These are phyloP conservation scores for Somion occarium DNA, from an alignment of 1,284 basidiomycete genomes.

Conservation along the genomic window DNA sequence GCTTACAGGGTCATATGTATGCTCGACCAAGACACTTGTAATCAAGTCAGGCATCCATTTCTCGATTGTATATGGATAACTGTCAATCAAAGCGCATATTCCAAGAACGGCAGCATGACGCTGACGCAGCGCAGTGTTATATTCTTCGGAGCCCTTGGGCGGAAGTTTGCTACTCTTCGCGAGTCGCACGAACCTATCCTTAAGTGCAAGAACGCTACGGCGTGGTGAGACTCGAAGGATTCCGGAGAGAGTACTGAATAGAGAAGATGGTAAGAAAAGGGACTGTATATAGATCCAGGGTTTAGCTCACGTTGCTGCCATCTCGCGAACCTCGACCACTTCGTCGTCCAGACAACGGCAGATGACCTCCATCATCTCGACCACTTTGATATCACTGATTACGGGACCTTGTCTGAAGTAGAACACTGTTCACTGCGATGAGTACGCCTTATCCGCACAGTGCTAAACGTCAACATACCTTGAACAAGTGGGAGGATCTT, in stretches of 20 bases:
- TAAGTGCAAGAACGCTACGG: conserved; percentile 65
- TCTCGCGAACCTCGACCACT: conserved; percentile 70
- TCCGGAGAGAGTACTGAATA: conserved; percentile 65
- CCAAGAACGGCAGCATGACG: conserved; percentile 79
- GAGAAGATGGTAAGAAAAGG: conserved; percentile 2
- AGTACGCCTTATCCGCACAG: conserved; percentile 7
- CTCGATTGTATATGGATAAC: conserved; percentile 83
- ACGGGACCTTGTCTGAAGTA: conserved; percentile 71
- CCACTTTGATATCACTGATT: conserved; percentile 57
- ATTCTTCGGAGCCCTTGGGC: conserved; percentile 48
- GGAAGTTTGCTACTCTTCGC: conserved; percentile 57
- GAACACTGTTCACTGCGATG: conserved; percentile 42
- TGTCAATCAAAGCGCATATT: conserved; percentile 74
- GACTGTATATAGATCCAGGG: not conserved
- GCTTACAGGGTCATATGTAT: conserved; percentile 72
- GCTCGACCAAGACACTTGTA: conserved; percentile 69
- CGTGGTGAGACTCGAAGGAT: conserved; percentile 79
- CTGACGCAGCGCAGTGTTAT: conserved; percentile 60
- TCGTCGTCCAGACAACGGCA: conserved; percentile 72
- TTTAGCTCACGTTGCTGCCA: conserved; percentile 69
- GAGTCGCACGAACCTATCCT: conserved; percentile 70
- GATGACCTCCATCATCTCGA: conserved; percentile 67
- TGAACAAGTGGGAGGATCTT: conserved; percentile 77
- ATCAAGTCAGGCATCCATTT: conserved; percentile 80
- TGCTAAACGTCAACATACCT: conserved; percentile 34